phyloP scores from a whole-genome alignment of 441 rosid genomes.

The Populus trichocarpa region DNA sequence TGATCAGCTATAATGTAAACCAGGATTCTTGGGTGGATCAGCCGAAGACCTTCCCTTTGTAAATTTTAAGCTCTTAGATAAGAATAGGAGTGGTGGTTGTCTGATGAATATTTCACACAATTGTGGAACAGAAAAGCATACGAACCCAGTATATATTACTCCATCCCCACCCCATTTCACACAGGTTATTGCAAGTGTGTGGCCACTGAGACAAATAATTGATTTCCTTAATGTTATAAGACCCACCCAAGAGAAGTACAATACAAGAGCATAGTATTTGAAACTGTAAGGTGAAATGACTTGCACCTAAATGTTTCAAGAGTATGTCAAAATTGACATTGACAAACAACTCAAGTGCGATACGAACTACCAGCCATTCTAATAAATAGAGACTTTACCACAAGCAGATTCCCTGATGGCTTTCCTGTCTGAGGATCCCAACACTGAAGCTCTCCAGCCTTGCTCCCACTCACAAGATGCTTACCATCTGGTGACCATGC shows the following conservation, averaged over 20 bases:
- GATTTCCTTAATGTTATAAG: slow-evolving; percentile 51
- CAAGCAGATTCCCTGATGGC: slow-evolving; percentile 65
- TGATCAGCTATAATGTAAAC: no score
- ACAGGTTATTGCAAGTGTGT: slow-evolving; percentile 93
- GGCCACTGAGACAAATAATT: slow-evolving; percentile 78
- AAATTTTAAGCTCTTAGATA: no score
- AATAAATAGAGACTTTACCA: slow-evolving; percentile 38
- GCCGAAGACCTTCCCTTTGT: no score
- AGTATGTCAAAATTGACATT: no score
- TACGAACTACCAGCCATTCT: no score
- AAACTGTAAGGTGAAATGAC: no score
- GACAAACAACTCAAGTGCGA: no score
- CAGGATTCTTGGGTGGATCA: no score
- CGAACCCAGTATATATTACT: slow-evolving; percentile 85
- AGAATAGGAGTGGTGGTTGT: not conserved
- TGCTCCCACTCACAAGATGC: slow-evolving; percentile 92
- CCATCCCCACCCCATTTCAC: slow-evolving; percentile 99
- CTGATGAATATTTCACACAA: not conserved
- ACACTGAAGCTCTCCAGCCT: slow-evolving; percentile 80
- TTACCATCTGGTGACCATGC: slow-evolving; percentile 98
- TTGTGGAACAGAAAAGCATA: slow-evolving; percentile 1
- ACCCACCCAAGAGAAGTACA: slow-evolving; percentile 97
- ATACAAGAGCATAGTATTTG: no score
- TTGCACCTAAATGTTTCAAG: no score
- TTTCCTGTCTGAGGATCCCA: slow-evolving; percentile 91